Evolutionary conservation across 139 green algal species (phyloP).

Genomic region (Ulvella scutata): DNA sequence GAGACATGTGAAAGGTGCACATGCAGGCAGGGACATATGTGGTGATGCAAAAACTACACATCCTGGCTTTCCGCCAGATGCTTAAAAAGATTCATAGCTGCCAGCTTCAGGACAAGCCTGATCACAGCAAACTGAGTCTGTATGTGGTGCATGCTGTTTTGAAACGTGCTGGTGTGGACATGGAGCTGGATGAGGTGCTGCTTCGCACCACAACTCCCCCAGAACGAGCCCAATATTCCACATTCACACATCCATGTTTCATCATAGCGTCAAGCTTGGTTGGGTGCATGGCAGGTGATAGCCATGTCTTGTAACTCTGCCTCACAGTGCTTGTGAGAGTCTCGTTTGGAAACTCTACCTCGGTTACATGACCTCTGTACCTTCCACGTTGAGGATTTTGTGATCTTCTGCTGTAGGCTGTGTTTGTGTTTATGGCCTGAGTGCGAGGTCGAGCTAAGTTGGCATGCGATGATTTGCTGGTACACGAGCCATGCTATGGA

Average conservation of each 20-base stretch:
- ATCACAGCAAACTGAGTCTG: background rate
- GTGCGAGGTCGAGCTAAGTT: too few relatives aligned
- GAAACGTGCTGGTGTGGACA: background rate
- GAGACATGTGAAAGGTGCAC: too few relatives aligned
- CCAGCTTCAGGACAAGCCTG: background rate
- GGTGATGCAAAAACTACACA: background rate
- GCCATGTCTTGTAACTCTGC: background rate
- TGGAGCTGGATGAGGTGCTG: background rate
- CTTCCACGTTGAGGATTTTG: background rate
- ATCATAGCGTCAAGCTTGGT: background rate
- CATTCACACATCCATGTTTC: background rate
- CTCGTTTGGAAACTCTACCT: background rate
- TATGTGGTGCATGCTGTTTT: background rate
- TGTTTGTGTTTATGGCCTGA: too few relatives aligned
- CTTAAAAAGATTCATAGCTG: background rate
- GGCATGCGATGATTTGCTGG: too few relatives aligned
- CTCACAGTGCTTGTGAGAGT: background rate
- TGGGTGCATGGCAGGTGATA: background rate
- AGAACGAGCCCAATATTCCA: background rate
- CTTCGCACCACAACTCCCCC: background rate
- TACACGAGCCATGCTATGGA: too few relatives aligned
- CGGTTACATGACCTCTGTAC: background rate
- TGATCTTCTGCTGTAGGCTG: too few relatives aligned
- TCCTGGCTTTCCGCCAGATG: background rate
- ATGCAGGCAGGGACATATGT: background rate